phyloP scores from a whole-genome alignment of 164 flowering plant genomes.

The Liriodendron chinense region DNA sequence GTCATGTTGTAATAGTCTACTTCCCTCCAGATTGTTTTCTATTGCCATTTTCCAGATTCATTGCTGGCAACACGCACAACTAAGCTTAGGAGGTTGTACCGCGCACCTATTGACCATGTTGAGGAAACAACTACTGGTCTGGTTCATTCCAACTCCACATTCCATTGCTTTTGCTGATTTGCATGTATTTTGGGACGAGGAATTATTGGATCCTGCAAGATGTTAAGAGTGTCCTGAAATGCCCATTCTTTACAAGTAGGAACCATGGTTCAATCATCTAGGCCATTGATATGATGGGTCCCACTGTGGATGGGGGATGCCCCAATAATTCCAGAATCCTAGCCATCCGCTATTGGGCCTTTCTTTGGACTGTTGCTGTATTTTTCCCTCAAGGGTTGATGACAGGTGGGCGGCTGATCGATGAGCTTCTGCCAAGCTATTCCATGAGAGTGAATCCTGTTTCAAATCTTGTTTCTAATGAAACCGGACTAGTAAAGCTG shows the following conservation, averaged over 20 bases:
- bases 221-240: not conserved
- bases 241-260: not conserved
- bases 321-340: not conserved
- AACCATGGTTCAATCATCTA: not conserved
- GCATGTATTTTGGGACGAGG: not conserved
- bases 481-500: no score
- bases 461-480: no score
- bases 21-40: constrained; percentile 72
- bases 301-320: not conserved
- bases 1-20: not conserved
- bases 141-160: not conserved
- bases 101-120: constrained; percentile 71
- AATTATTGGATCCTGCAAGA: not conserved
- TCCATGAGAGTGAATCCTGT: no score
- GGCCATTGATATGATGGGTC: not conserved
- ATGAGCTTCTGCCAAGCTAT: no score
- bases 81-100: constrained; percentile 67
- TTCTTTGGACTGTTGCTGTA: not conserved
- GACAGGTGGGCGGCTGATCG: no score
- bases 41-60: constrained; percentile 95
- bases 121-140: constrained; percentile 90
- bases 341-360: not conserved
- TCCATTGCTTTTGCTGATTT: not conserved
- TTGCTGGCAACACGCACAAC: constrained; percentile 83
- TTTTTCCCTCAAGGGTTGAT: no score